Evolutionary conservation across 2,329 filamentous ascomycete genomes (phyloP), one percentile per base, ranked within the genome.

Genomic region (Cordyceps fumosorosea): DNA sequence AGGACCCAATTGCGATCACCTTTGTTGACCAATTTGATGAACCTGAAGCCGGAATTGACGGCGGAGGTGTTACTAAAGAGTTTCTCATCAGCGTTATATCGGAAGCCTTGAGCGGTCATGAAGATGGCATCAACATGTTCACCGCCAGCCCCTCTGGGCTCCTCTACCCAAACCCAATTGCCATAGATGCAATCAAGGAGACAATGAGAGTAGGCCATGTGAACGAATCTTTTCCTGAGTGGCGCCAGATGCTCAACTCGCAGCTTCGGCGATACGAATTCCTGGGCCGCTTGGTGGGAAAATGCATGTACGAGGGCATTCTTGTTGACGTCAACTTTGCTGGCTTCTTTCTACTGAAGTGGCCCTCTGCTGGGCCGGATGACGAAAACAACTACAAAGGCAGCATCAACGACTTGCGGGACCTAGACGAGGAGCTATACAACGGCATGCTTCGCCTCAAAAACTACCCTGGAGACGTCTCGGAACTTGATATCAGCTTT

Each of bases 271-370:
- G 87, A 16, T 98, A 91, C 71, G 93, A 98, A 70, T 99, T 99
- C 67, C 80, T 98, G 0, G 95, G 95, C 1, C 89, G 95, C 3
- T 85, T 99, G 32, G 88, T 99, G 29, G 95, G 95, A 12, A 99
- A 99, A 73, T 99, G 95, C 75, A 80, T 99, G 70, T 99, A 99
- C 71, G 95, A 99, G 76, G 93, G 93, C 0, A 98, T 99, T 51
- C 81, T 99, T 3, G 88, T 98, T 53, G 93, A 99, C 74, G 88
- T 97, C 64, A 86, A 86, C 56, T 99, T 99, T 78, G 93, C 93
- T 1, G 88, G 90, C 0, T 99, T 99, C 78, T 99, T 99, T 76
- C 83, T 99, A 7, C 84, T 96, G 64, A 97, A 98, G 73, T 99
- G 95, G 95, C 86, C 92, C 2, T 82, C 93, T 59, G 87, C 89